Evolutionary conservation across 2,329 filamentous ascomycete genomes (phyloP), one percentile per base, ranked within the genome.

Genomic region (Colletotrichum brevisporum): DNA sequence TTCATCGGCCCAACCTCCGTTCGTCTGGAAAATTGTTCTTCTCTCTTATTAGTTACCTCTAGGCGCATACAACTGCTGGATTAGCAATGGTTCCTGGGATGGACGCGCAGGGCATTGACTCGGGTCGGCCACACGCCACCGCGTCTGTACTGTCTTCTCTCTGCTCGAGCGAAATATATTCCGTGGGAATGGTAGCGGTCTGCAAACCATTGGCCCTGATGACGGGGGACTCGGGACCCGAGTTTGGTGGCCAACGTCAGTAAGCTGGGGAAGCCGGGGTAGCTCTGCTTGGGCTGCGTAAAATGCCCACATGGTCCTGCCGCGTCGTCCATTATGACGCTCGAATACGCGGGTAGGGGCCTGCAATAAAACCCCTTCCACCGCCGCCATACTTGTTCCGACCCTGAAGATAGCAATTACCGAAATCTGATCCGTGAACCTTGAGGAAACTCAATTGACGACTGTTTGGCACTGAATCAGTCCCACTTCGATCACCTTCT

Each of bases 221-320:
- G 21, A 24, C 21, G 21, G 21, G 3, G 31, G 13, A 48, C 45
- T 16, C 12, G 26, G 50, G 5, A 39, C 13, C 43, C 2, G 26
- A 50, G 45, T 24, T n/a, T 52, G 58, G 36, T 53, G 48, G 48
- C 39, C 53, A 4, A 21, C 27, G 48, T 54, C 41, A 43, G 48
- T 54, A 52, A 43, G 47, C 57, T 61, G 47, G 57, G 27, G 57
- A 61, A 61, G 43, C 36, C 18, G 47, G 57, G 13, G 47, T 50
- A 48, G 18, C 26, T 31, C 6, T 52, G 18, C 31, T 27, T 41
- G 31, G 27, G 58, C 31, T 26, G 9, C 31, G 31, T 43, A 36
- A 36, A 10, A 36, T 36, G 31, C 47, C 57, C 57, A 52, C 45
- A 52, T 51, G 57, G 27, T 41, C 3, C n/a, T 52, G 24, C 24